phyloP scores from a whole-genome alignment of 192 early-diverging fungal genomes.

The Mortierella antarctica region DNA sequence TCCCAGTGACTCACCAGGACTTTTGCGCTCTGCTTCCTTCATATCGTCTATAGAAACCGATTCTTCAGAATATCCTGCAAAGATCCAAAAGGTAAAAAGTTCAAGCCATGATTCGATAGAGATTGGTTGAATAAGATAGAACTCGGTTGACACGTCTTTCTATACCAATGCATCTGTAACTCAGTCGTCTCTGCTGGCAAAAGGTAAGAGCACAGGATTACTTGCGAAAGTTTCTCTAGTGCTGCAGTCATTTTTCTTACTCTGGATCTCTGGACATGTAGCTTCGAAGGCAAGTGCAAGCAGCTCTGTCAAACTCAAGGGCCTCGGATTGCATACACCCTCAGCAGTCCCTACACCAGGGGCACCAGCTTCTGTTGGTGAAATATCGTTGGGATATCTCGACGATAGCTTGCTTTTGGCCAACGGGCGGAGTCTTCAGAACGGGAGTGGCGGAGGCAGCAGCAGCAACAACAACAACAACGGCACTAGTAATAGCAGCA shows the following conservation, averaged over 20 bases:
- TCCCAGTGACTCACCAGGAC: too few species aligned
- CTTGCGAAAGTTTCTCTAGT: background rate
- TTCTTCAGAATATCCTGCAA: conserved; percentile 20
- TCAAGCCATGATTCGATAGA: background rate
- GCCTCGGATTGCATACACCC: conserved; percentile 27
- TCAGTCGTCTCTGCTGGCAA: conserved; percentile 35
- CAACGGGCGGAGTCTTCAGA: conserved; percentile 43
- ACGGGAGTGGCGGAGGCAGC: conserved; percentile 22
- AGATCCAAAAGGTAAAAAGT: conserved; percentile 34
- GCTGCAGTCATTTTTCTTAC: background rate
- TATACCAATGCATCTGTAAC: background rate
- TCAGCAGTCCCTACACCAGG: conserved; percentile 5
- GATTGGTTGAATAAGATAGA: background rate
- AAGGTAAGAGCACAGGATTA: conserved; percentile 14
- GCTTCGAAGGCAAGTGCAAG: conserved; percentile 36
- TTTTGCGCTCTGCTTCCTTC: background rate
- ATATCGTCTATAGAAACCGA: conserved; percentile 3
- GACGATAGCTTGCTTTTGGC: conserved; percentile 38
- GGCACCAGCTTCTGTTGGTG: conserved; percentile 33
- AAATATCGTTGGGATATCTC: conserved; percentile 40
- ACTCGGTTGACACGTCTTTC: too few species aligned
- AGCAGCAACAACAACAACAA: background rate
- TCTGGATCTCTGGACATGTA: background rate
- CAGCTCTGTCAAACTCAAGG: conserved; percentile 39
- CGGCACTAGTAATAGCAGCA: background rate